Evolutionary conservation across 208 protist species (phyloP).

Genomic region (Trypanosoma brucei): DNA sequence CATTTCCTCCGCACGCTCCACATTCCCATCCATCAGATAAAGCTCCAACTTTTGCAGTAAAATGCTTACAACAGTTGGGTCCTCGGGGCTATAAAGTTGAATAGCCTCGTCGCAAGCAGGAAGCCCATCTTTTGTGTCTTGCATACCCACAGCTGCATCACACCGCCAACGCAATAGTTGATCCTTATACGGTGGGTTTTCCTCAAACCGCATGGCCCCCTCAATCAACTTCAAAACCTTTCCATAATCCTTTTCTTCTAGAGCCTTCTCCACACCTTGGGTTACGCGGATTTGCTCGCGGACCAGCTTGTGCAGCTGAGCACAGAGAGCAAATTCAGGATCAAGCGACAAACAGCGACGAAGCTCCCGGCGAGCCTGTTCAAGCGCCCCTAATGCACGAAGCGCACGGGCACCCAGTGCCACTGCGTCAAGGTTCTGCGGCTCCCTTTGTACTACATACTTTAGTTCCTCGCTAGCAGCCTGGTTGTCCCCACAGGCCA

Average conservation of each 20-base stretch:
- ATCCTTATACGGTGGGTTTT: slow-evolving; percentile 54
- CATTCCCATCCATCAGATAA: slow-evolving; percentile 73
- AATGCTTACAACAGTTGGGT: slow-evolving; percentile 37
- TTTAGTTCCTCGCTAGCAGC: slow-evolving; percentile 68
- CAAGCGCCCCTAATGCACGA: slow-evolving; percentile 63
- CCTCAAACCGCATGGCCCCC: slow-evolving; percentile 37
- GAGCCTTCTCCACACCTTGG: slow-evolving; percentile 20
- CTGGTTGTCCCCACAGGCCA: slow-evolving; percentile 48
- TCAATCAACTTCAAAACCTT: slow-evolving; percentile 40
- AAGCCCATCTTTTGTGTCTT: slow-evolving; percentile 48
- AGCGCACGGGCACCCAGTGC: slow-evolving; percentile 68
- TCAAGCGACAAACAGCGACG: slow-evolving; percentile 78
- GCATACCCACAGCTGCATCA: slow-evolving; percentile 57
- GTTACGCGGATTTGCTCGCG: slow-evolving; percentile 59
- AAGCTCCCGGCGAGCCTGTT: slow-evolving; percentile 61
- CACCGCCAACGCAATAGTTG: slow-evolving; percentile 76
- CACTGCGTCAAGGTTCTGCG: slow-evolving; percentile 70
- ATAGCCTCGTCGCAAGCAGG: slow-evolving; percentile 43
- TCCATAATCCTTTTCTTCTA: slow-evolving; percentile 53
- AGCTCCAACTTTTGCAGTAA: slow-evolving; percentile 69
- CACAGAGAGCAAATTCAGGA: slow-evolving; percentile 78
- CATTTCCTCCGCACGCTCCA: slow-evolving; percentile 50
- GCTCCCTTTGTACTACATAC: slow-evolving; percentile 55
- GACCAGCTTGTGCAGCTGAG: slow-evolving; percentile 53
- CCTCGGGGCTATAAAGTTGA: slow-evolving; percentile 34